These are phyloP conservation scores for Exophiala lecanii-corni DNA, from an alignment of 2,329 filamentous ascomycete species.

Conservation along the genomic window DNA sequence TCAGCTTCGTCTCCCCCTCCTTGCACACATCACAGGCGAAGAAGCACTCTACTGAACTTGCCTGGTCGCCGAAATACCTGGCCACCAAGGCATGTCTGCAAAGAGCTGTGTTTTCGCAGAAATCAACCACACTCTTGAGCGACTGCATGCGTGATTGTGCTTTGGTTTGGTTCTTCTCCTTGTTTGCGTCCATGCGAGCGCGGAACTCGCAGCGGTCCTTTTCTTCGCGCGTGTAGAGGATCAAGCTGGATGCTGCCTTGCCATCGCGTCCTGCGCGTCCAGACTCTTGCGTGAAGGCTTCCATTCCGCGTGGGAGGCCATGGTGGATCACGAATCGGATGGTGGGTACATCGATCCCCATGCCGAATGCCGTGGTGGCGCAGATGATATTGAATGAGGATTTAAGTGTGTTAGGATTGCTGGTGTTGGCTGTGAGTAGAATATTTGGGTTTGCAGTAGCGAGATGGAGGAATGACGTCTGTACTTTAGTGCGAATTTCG, in stretches of 20 bases:
- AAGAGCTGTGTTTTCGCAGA: conserved; percentile 69
- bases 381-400: conserved; percentile 83
- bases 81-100: conserved; percentile 75
- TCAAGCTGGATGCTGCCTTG: conserved; percentile 77
- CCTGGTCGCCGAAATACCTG: conserved; percentile 62
- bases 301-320: conserved; percentile 89
- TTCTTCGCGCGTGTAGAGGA: conserved; percentile 89
- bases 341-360: conserved; percentile 95
- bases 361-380: conserved; percentile 92
- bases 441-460: conserved; percentile 23
- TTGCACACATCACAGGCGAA: conserved; percentile 78
- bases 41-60: conserved; percentile 49
- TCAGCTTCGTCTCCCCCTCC: conserved; percentile 54
- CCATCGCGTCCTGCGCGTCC: conserved; percentile 87
- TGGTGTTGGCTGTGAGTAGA: conserved; percentile 14
- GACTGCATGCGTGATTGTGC: conserved; percentile 56
- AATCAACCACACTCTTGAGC: conserved; percentile 65
- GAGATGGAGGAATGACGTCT: conserved; percentile 25
- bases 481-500: conserved; percentile 61
- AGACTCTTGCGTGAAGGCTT: conserved; percentile 94
- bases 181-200: conserved; percentile 9
- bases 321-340: conserved; percentile 94
- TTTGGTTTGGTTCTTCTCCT: conserved; percentile 34
- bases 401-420: conserved; percentile 3
- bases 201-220: conserved; percentile 54